Evolutionary conservation across 192 early-diverging fungal species (phyloP).

Genomic region (Endogone sp.): DNA sequence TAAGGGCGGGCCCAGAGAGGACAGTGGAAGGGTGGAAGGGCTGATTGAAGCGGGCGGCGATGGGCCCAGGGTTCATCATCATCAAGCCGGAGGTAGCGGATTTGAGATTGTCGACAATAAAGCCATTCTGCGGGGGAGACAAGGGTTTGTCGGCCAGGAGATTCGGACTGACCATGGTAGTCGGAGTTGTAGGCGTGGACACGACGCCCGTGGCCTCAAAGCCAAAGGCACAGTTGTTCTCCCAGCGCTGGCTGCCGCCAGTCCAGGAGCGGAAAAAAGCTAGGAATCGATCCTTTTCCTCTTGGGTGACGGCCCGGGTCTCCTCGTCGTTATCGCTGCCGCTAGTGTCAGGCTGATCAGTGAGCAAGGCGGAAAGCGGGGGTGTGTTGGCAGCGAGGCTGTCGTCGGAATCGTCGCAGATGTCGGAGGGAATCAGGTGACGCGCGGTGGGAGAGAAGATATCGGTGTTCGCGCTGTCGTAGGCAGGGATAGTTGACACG

Average conservation of each 20-base stretch:
- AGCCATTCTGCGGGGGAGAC: background rate
- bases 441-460: too few relatives aligned
- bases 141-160: background rate
- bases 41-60: too few relatives aligned
- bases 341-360: constrained; percentile 2
- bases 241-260: constrained; percentile 24
- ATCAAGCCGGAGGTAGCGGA: too few relatives aligned
- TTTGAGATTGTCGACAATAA: too few relatives aligned
- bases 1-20: too few relatives aligned
- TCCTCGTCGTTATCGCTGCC: background rate
- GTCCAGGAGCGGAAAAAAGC: constrained; percentile 33
- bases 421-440: too few relatives aligned
- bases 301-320: constrained; percentile 17
- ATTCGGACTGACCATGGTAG: constrained; percentile 3
- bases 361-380: background rate
- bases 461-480: too few relatives aligned
- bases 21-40: too few relatives aligned
- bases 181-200: background rate
- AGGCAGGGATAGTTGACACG: too few relatives aligned
- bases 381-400: background rate
- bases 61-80: too few relatives aligned
- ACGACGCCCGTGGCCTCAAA: background rate
- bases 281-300: constrained; percentile 29
- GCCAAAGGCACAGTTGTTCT: constrained; percentile 5
- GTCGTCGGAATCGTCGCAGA: background rate